Conservation (phyloP, 192 early-diverging fungal species). For the Pilobolus umbonatus region DNA sequence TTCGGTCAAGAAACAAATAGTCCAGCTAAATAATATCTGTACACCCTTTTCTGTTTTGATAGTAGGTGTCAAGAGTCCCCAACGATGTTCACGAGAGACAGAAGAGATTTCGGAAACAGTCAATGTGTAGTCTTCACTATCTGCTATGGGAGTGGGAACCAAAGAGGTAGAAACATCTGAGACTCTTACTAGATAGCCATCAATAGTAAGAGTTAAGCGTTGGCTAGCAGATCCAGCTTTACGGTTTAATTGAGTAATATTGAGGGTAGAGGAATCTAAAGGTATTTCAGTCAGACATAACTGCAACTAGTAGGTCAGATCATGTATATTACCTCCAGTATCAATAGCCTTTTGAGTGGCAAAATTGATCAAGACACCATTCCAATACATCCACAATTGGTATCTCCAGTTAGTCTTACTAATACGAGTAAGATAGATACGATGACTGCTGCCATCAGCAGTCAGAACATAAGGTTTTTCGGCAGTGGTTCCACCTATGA, state of each 20-base stretch:
- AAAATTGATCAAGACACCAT: conserved; percentile 24
- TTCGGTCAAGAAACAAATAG: conserved; percentile 10
- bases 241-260: not conserved
- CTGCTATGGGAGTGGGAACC: not conserved
- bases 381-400: conserved; percentile 28
- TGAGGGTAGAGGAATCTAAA: not conserved
- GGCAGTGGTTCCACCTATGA: not conserved
- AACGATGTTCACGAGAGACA: conserved; percentile 16
- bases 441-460: not conserved
- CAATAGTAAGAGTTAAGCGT: conserved; percentile 15
- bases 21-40: conserved; percentile 18
- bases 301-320: too few relatives aligned
- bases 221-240: not conserved
- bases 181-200: conserved; percentile 12
- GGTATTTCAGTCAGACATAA: not conserved
- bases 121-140: not conserved
- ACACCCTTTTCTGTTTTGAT: not conserved
- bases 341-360: conserved; percentile 14
- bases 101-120: not conserved
- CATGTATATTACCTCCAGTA: conserved; percentile 10
- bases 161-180: not conserved
- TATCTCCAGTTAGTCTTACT: conserved; percentile 5
- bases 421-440: not conserved
- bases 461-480: conserved; percentile 16
- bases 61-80: conserved; percentile 23